Evolutionary conservation across 1,284 basidiomycete species (phyloP), one percentile per base, ranked within the genome.

Genomic region (Fomes fomentarius): DNA sequence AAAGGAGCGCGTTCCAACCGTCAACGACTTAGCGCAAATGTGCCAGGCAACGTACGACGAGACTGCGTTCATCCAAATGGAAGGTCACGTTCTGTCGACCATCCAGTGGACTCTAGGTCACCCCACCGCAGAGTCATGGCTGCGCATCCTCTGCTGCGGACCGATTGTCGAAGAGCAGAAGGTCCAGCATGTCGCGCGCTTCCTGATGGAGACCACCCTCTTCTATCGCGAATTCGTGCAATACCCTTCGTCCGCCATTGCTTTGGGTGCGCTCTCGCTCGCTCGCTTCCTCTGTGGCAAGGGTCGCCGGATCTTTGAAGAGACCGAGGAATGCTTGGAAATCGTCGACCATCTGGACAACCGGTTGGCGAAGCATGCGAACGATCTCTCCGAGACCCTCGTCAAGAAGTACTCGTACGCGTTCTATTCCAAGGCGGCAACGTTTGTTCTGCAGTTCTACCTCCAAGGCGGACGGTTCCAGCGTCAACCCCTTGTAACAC

Each of bases 31-130:
- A 53, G 89, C 88, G 51, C 90, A 94, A 68, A 95, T 98, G 74
- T 99, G 96, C 75, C 93, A 90, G 66, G 90, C 93, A 64, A 93
- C 93, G 1, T 98, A 98, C 71, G 95, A 98, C 71, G 94, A 96
- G 72, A 91, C 92, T 4, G 94, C 95, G 0, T 99, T 98, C 72
- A 88, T 95, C 58, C 94, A 96, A 71, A 94, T 98, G 95, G 94
- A 99, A 74, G 91, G 93, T 1, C 97, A 99, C 70, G 93, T 99
- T 54, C 83, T 99, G 37, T 87, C 89, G 25, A 99, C 97, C 19
- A 96, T 99, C 63, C 90, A 93, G 61, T 99, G 97, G 97, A 85
- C 84, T 34, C 81, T 98, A 46, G 97, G 96, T n/a, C 96, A 98
- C 69, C 96, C 97, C 4, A 98, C 97, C 1, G 94, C 96, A 10